Percentiles rank a stretch among this genome's conserved stretches.
Conservation (phyloP, 805 yeast species). For the Candida stauntonica region DNA sequence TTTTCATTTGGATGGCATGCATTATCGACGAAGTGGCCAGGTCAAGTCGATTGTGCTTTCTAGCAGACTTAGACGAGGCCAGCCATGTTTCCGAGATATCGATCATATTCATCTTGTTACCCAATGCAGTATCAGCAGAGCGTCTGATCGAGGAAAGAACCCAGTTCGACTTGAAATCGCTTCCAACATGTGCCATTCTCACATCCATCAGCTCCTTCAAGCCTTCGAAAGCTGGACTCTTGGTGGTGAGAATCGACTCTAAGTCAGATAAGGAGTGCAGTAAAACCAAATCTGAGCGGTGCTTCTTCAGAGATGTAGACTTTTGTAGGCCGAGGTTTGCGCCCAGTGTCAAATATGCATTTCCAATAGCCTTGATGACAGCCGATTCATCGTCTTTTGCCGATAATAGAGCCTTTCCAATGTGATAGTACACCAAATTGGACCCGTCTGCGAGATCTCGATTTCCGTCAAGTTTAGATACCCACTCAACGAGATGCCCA, state of each 20-base stretch:
- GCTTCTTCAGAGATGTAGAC: conserved; percentile 47
- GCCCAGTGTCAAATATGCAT: conserved; percentile 59
- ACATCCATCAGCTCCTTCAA: conserved; percentile 17
- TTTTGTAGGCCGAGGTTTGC: conserved; percentile 46
- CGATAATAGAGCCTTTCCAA: conserved; percentile 59
- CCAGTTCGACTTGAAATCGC: conserved; percentile 57
- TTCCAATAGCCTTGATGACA: conserved; percentile 39
- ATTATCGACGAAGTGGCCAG: conserved; percentile 66
- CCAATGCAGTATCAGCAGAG: conserved; percentile 35
- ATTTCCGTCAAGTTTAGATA: conserved; percentile 42
- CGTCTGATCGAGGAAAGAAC: conserved; percentile 56
- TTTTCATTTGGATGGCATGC: conserved; percentile 40
- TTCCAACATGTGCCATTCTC: conserved; percentile 34
- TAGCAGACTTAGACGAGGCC: conserved; percentile 55
- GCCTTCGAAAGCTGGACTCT: not conserved
- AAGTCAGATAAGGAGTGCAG: conserved; percentile 62
- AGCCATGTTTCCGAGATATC: conserved; percentile 51
- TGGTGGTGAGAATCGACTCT: conserved; percentile 22
- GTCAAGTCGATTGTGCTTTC: conserved; percentile 66
- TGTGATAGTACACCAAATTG: conserved; percentile 52
- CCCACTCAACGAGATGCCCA: conserved; percentile 53
- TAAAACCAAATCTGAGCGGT: conserved; percentile 43
- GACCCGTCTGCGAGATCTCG: conserved; percentile 44
- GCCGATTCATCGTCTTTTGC: conserved; percentile 29
- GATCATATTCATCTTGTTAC: conserved; percentile 19